Conservation (phyloP, 257 asterid species). For the Solanum bulbocastanum region DNA sequence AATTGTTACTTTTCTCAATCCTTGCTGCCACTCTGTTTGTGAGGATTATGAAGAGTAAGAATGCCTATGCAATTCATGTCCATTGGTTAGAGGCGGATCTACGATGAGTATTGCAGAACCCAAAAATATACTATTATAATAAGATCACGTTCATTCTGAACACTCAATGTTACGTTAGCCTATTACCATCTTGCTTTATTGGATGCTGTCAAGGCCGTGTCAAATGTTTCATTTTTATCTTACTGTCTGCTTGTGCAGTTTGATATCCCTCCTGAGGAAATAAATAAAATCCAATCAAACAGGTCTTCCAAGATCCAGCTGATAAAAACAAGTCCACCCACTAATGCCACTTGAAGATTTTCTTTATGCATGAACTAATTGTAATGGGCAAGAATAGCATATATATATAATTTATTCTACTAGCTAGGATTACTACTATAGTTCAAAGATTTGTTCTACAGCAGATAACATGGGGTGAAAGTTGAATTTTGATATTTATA, state of each 20-base stretch:
- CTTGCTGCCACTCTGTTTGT: not conserved
- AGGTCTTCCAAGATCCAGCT: constrained; percentile 37
- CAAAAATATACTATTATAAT: not conserved
- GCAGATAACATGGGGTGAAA: not conserved
- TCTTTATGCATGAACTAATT: too few species aligned
- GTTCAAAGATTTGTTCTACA: not conserved
- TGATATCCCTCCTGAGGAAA: constrained; percentile 40
- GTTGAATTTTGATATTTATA: not conserved
- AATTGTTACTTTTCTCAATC: not conserved
- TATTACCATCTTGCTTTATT: not conserved
- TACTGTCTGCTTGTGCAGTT: constrained; percentile 35
- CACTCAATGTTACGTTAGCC: not conserved
- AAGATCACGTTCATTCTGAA: not conserved
- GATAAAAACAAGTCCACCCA: constrained; percentile 11
- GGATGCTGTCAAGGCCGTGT: not conserved
- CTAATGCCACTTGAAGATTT: not conserved
- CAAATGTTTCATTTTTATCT: not conserved
- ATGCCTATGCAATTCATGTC: not conserved
- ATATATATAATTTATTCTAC: not conserved
- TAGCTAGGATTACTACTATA: not conserved
- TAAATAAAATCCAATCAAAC: constrained; percentile 37
- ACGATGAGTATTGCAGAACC: not conserved
- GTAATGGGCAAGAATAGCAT: not conserved
- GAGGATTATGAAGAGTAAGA: not conserved
- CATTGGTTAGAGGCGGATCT: not conserved